phyloP scores from a whole-genome alignment of 768 basidiomycete species.

The Leccinum subtestaceum region DNA sequence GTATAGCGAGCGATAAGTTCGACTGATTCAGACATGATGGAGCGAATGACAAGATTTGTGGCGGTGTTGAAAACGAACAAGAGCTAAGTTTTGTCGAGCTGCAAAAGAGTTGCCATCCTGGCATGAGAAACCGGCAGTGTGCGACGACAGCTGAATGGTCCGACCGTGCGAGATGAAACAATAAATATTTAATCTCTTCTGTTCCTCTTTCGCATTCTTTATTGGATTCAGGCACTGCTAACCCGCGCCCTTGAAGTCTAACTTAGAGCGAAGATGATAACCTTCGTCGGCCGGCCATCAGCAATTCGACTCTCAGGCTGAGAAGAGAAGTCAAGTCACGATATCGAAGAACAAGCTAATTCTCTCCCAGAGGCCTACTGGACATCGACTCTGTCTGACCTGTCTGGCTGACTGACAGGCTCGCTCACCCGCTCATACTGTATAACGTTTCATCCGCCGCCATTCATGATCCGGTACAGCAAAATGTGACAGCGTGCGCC shows the following conservation, averaged over 20 bases:
- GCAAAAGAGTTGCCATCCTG: conserved; percentile 7
- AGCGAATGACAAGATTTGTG: conserved; percentile 16
- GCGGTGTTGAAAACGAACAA: conserved; percentile 11
- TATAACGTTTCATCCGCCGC: background rate
- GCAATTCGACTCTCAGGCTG: conserved; percentile 9
- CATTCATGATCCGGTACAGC: background rate
- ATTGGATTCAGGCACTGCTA: conserved; percentile 7
- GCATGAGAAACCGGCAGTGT: conserved; percentile 17
- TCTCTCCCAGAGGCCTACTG: background rate
- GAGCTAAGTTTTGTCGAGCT: background rate
- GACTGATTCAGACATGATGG: conserved; percentile 12
- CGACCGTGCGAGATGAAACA: conserved; percentile 15
- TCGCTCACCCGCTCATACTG: background rate
- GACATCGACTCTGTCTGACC: background rate
- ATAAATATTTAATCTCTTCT: conserved; percentile 3
- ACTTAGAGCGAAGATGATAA: conserved; percentile 25
- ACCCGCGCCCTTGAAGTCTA: conserved; percentile 2
- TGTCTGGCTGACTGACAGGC: background rate
- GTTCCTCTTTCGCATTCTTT: conserved; percentile 16
- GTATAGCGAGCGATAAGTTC: conserved; percentile 1
- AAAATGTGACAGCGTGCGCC: background rate
- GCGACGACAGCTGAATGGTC: conserved; percentile 16
- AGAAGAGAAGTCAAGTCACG: conserved; percentile 14
- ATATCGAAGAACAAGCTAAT: background rate
- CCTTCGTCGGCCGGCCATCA: conserved; percentile 23